These are phyloP conservation scores for Fusarium sp. DNA, from an alignment of 2,329 filamentous ascomycete genomes.

Conservation along the genomic window DNA sequence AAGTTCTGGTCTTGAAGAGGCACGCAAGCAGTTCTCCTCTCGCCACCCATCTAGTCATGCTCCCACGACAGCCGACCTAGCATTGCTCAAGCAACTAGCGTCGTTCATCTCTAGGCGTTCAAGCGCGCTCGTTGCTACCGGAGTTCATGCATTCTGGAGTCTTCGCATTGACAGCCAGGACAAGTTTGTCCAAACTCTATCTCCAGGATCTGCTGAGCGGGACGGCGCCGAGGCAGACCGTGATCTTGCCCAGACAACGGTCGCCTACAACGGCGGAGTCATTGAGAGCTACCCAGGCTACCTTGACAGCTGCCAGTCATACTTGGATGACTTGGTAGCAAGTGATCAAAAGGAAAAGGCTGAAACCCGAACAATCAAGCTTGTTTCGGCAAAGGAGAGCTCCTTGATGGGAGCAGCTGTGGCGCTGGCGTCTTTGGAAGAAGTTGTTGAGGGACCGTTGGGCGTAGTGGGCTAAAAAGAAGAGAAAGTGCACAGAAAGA, in stretches of 20 bases:
- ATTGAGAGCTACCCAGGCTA: slow-evolving; percentile 83
- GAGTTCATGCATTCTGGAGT: slow-evolving; percentile 69
- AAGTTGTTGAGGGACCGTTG: slow-evolving; percentile 29
- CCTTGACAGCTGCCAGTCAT: slow-evolving; percentile 68
- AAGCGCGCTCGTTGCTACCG: slow-evolving; percentile 68
- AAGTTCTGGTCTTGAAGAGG: slow-evolving; percentile 55
- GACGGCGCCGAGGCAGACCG: slow-evolving; percentile 63
- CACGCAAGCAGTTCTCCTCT: slow-evolving; percentile 60
- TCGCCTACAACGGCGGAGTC: slow-evolving; percentile 84
- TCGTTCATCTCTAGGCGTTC: slow-evolving; percentile 67
- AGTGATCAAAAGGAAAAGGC: slow-evolving; percentile 45
- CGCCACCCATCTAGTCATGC: slow-evolving; percentile 59
- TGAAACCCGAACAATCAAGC: slow-evolving; percentile 61
- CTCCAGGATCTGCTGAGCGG: slow-evolving; percentile 50
- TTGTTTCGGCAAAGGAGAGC: slow-evolving; percentile 78
- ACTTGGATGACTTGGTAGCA: slow-evolving; percentile 69
- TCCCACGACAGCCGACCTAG: slow-evolving; percentile 60
- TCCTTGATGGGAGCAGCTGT: slow-evolving; percentile 81
- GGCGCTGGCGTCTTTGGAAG: slow-evolving; percentile 63
- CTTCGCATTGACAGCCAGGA: slow-evolving; percentile 61
- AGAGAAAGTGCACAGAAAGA: neutral
- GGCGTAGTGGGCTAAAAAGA: slow-evolving; percentile 26
- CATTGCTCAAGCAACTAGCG: slow-evolving; percentile 64
- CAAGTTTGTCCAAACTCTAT: slow-evolving; percentile 48
- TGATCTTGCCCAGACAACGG: slow-evolving; percentile 61